A percentile compares a stretch with the other conserved stretches of the same genome.
phyloP scores from a whole-genome alignment of 2,329 filamentous ascomycete species.

The Cordyceps tenuipes region DNA sequence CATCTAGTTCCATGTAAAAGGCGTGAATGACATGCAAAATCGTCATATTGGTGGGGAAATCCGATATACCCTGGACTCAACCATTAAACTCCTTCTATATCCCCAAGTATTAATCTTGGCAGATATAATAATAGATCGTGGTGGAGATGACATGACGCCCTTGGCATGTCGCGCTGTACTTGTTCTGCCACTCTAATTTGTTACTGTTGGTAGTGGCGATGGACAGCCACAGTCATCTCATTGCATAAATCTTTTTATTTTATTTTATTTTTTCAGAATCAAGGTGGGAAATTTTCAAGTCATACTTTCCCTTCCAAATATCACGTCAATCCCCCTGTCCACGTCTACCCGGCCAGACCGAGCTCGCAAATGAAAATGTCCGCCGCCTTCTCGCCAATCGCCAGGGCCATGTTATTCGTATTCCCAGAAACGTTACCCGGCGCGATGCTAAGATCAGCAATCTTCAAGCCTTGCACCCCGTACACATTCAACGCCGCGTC shows the following conservation, averaged over 20 bases:
- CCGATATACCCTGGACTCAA: background rate
- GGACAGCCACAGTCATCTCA: no score
- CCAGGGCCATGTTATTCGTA: conserved; percentile 34
- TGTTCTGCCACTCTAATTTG: background rate
- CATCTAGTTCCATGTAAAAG: background rate
- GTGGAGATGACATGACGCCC: background rate
- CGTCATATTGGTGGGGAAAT: background rate
- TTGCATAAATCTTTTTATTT: no score
- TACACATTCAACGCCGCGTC: no score
- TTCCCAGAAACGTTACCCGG: conserved; percentile 35
- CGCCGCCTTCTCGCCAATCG: conserved; percentile 35
- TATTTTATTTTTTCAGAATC: no score
- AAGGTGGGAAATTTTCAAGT: no score
- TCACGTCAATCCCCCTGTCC: no score
- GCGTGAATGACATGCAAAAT: background rate
- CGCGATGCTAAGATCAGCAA: no score
- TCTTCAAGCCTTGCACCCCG: no score
- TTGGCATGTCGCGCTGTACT: no score
- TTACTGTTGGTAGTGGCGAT: no score
- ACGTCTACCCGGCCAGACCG: conserved; percentile 5
- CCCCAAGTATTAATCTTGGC: background rate
- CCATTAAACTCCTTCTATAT: background rate
- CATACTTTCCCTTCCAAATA: no score
- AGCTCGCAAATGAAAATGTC: conserved; percentile 24
- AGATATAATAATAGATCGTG: background rate